A percentile compares a stretch with the other conserved stretches of the same genome.
These are phyloP conservation scores for Casuarina cunninghamiana DNA, from an alignment of 306 rosid species.

Conservation along the genomic window DNA sequence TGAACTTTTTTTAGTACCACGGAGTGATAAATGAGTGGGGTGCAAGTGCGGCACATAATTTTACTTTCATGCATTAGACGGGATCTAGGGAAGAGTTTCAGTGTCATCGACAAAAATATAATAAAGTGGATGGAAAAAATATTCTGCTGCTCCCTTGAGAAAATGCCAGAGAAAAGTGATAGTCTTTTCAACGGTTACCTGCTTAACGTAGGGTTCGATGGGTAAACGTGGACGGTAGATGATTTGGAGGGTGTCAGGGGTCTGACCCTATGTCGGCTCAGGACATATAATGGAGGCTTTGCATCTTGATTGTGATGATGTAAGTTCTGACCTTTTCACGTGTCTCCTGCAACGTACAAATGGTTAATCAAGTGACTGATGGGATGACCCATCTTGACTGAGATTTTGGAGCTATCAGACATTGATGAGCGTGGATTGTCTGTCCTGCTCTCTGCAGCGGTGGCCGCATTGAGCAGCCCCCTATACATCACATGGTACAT, in stretches of 20 bases:
- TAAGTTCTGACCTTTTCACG: conserved; percentile 54
- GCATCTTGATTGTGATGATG: too few species aligned
- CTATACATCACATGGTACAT: conserved; percentile 23
- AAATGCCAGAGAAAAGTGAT: conserved; percentile 14
- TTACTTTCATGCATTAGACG: conserved; percentile 33
- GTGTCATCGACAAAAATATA: conserved; percentile 15
- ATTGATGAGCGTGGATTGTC: not conserved
- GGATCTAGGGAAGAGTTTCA: conserved; percentile 50
- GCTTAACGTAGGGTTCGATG: not conserved
- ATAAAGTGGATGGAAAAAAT: not conserved
- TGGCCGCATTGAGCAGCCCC: not conserved
- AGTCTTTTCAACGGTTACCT: conserved; percentile 54
- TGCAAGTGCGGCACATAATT: conserved; percentile 28
- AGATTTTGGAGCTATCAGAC: not conserved
- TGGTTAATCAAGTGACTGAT: conserved; percentile 38
- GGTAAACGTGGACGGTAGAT: conserved; percentile 52
- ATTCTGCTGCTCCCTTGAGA: conserved; percentile 33
- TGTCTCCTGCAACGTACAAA: conserved; percentile 35
- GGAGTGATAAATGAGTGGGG: conserved; percentile 49
- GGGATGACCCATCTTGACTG: conserved; percentile 20
- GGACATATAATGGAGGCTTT: conserved; percentile 25
- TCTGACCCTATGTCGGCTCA: conserved; percentile 27
- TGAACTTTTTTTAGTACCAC: conserved; percentile 24
- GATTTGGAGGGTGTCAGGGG: conserved; percentile 41
- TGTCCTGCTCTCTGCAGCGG: not conserved